Conservation (phyloP, 495 filamentous ascomycete species). For the Xylaria scruposa region DNA sequence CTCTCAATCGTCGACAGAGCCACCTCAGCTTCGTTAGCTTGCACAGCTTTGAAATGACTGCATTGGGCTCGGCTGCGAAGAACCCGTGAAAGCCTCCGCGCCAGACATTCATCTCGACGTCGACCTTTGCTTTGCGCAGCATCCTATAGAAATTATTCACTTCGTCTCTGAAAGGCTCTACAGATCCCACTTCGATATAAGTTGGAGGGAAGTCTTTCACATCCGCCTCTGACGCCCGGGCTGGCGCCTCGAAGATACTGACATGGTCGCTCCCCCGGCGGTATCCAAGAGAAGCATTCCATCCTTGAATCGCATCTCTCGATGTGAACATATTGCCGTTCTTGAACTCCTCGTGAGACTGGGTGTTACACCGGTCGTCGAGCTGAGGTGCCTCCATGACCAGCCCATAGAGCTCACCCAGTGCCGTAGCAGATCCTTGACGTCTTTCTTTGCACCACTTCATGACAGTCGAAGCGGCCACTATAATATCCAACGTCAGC, state of each 20-base stretch:
- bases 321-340: conserved; percentile 29
- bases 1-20: conserved; percentile 19
- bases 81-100: conserved; percentile 30
- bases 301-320: conserved; percentile 21
- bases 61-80: conserved; percentile 23
- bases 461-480: conserved; percentile 25
- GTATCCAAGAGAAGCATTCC: conserved; percentile 23
- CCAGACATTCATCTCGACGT: conserved; percentile 42
- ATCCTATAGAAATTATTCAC: conserved; percentile 32
- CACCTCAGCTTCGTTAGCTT: conserved; percentile 16
- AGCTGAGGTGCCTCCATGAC: conserved; percentile 32
- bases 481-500: not conserved
- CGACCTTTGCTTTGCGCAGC: conserved; percentile 40
- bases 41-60: conserved; percentile 23
- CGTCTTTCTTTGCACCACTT: conserved; percentile 27
- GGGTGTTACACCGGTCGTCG: conserved; percentile 27
- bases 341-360: conserved; percentile 23
- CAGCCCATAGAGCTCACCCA: conserved; percentile 22
- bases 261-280: conserved; percentile 12
- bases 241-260: conserved; percentile 28
- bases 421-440: not conserved
- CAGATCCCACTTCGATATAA: conserved; percentile 28
- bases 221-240: conserved; percentile 17
- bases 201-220: conserved; percentile 22
- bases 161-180: conserved; percentile 31